These are phyloP conservation scores for Bodo saltans DNA, from an alignment of 78 protist genomes.

Conservation along the genomic window DNA sequence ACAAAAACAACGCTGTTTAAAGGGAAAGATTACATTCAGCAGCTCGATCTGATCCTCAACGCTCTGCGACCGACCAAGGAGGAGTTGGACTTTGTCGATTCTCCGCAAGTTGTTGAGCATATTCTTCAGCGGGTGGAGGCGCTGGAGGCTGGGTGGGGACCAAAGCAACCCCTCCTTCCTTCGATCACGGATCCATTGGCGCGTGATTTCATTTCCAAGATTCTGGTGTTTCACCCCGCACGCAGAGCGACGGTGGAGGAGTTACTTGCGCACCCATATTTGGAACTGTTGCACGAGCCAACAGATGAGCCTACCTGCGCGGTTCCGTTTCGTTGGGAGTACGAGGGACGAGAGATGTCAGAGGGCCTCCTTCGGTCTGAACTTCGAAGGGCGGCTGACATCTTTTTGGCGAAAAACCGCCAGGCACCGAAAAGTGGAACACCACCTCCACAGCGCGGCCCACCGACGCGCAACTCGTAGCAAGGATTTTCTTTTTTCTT, in stretches of 20 bases:
- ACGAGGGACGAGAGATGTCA: not conserved
- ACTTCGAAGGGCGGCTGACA: no score
- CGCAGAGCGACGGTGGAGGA: conserved; percentile 69
- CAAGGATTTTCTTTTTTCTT: no score
- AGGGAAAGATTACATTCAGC: conserved; percentile 58
- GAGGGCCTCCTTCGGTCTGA: not conserved
- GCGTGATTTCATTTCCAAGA: conserved; percentile 67
- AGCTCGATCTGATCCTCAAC: conserved; percentile 58
- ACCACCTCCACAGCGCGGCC: no score
- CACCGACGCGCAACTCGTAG: no score
- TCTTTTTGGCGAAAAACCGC: no score
- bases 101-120: not conserved
- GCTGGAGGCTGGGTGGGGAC: not conserved
- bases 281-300: conserved; percentile 37
- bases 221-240: conserved; percentile 86
- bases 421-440: no score
- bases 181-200: conserved; percentile 40
- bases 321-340: conserved; percentile 1
- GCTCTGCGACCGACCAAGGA: not conserved
- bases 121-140: not conserved
- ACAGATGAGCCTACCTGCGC: conserved; percentile 15
- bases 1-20: conserved; percentile 35
- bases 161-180: not conserved
- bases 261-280: conserved; percentile 71
- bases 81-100: not conserved